These are phyloP conservation scores for Isatis lusitanica DNA, from an alignment of 441 rosid genomes.

Conservation along the genomic window DNA sequence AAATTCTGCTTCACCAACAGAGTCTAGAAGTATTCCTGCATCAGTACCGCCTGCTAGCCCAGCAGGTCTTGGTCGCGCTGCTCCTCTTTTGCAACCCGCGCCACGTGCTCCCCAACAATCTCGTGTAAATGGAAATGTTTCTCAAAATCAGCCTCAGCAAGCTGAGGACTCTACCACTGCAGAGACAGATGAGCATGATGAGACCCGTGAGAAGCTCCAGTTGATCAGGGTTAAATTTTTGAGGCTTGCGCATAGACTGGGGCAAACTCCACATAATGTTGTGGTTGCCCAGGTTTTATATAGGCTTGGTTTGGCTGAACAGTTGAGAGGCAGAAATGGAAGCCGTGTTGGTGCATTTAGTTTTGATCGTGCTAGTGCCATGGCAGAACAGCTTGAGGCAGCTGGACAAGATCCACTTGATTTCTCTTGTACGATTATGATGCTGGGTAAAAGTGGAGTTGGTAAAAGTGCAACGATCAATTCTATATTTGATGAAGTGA, in stretches of 20 bases:
- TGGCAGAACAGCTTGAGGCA: conserved; percentile 96
- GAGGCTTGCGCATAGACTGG: conserved; percentile 92
- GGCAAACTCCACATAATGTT: conserved; percentile 97
- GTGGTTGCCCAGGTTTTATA: conserved; percentile 97
- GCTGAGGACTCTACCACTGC: conserved; percentile 68
- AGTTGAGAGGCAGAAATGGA: conserved; percentile 90
- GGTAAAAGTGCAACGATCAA: conserved; percentile 98
- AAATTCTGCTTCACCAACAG: conserved; percentile 45
- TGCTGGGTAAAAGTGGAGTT: conserved; percentile 91
- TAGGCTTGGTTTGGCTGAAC: conserved; percentile 94
- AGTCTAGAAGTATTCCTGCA: conserved; percentile 43
- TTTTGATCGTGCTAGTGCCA: conserved; percentile 96
- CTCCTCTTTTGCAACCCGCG: conserved; percentile 76
- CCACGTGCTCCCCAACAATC: conserved; percentile 68
- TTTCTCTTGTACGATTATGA: conserved; percentile 97
- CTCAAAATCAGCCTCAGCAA: conserved; percentile 65
- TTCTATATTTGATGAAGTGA: conserved; percentile 89
- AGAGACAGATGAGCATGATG: conserved; percentile 79
- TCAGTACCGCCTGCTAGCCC: conserved; percentile 58
- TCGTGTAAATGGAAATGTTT: conserved; percentile 71
- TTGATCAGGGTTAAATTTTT: conserved; percentile 94
- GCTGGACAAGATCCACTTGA: conserved; percentile 92
- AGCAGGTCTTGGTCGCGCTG: conserved; percentile 90
- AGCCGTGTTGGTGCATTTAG: conserved; percentile 98
- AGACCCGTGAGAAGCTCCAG: conserved; percentile 95